These are phyloP conservation scores for Dichotomopilus funicola DNA, from an alignment of 2,329 filamentous ascomycete genomes.

Conservation along the genomic window DNA sequence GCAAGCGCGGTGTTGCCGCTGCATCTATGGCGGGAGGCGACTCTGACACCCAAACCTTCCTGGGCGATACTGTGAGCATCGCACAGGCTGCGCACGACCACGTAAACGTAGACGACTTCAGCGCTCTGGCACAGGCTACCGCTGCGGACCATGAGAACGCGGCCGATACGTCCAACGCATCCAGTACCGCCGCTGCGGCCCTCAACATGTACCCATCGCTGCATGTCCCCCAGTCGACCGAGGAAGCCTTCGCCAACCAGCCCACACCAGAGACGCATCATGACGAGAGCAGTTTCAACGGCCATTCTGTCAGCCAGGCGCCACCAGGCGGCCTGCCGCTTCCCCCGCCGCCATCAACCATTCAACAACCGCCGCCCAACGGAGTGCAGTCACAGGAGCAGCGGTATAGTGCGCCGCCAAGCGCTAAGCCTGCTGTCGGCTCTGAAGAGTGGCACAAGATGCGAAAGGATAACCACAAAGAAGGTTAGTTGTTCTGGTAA, in stretches of 20 bases:
- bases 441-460: constrained; percentile 98
- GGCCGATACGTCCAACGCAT: constrained; percentile 47
- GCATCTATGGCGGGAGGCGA: constrained; percentile 39
- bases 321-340: constrained; percentile 29
- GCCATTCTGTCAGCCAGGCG: constrained; percentile 30
- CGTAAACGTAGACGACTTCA: constrained; percentile 49
- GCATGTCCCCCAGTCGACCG: constrained; percentile 51
- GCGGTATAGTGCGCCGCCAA: constrained; percentile 38
- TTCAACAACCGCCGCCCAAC: constrained; percentile 31
- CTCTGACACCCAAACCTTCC: constrained; percentile 42
- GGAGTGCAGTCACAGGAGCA: constrained; percentile 30
- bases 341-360: constrained; percentile 16
- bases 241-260: constrained; percentile 55
- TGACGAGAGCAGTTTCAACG: constrained; percentile 29
- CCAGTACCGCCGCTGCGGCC: constrained; percentile 54
- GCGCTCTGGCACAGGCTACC: constrained; percentile 49
- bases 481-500: constrained; percentile 55
- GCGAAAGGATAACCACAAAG: constrained; percentile 96
- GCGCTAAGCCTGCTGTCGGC: constrained; percentile 75
- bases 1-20: constrained; percentile 43
- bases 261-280: constrained; percentile 32
- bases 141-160: constrained; percentile 39
- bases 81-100: constrained; percentile 33
- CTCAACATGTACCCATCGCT: constrained; percentile 54
- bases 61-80: constrained; percentile 47